Evolutionary conservation across 2,329 filamentous ascomycete species (phyloP).

Genomic region (Raffaelea albimanens): DNA sequence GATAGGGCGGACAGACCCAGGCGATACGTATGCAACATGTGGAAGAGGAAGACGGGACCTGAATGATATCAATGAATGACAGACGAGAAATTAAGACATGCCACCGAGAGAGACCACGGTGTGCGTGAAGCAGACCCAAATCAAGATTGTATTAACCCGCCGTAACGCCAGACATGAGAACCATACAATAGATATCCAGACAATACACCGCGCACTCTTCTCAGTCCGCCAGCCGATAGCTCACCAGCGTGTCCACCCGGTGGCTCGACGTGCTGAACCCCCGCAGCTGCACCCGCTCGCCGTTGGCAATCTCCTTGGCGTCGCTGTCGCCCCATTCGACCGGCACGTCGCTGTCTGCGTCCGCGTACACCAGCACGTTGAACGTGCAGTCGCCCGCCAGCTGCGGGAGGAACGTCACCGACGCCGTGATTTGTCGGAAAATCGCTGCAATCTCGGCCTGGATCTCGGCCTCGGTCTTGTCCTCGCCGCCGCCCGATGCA

Average conservation of each 20-base stretch:
- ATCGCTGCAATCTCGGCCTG: constrained; percentile 93
- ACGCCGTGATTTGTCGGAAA: constrained; percentile 96
- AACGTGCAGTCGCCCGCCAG: constrained; percentile 93
- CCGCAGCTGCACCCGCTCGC: constrained; percentile 87
- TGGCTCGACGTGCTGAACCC: constrained; percentile 96
- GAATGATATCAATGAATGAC: too few relatives aligned
- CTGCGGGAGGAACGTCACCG: constrained; percentile 92
- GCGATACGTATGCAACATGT: too few relatives aligned
- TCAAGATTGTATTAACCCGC: too few relatives aligned
- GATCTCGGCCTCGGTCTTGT: constrained; percentile 90
- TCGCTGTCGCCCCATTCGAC: constrained; percentile 98
- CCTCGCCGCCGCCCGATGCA: constrained; percentile 10
- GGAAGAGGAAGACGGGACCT: too few relatives aligned
- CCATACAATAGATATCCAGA: too few relatives aligned
- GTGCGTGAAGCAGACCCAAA: too few relatives aligned
- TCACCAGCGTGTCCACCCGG: constrained; percentile 88
- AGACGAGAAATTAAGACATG: too few relatives aligned
- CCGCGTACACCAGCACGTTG: constrained; percentile 95
- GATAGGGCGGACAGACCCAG: too few relatives aligned
- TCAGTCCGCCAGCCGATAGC: constrained; percentile 58
- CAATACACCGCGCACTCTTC: not conserved
- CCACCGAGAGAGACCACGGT: too few relatives aligned
- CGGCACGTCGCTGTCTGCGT: constrained; percentile 91
- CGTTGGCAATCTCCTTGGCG: constrained; percentile 90
- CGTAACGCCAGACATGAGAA: too few relatives aligned